Evolutionary conservation across 768 basidiomycete species (phyloP), one percentile per base, ranked within the genome.

Genomic region (Sarcomyxa edulis): DNA sequence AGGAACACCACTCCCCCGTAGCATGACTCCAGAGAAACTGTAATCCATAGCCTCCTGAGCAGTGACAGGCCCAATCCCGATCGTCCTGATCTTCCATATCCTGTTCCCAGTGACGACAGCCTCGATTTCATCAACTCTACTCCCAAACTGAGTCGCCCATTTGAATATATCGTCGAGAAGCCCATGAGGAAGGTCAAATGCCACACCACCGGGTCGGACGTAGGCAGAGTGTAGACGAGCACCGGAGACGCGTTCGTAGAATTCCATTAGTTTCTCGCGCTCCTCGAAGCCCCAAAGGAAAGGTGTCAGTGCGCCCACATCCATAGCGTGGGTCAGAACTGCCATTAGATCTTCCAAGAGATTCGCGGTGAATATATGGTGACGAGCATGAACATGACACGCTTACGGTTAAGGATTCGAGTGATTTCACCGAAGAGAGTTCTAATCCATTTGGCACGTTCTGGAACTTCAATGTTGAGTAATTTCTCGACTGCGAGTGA

Each of bases 231-330:
- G 95, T 53, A 99, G 74, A 39, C 95, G 93, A 4, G 95, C 95
- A 48, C 95, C 95, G 7, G 94, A 97, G 27, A 98, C 95, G 40
- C 95, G 92, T 65, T 99, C 95, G 61, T 99, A 99, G 66, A 98
- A 99, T 58, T 99, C 95, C 95, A 98, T 98, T 47, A 98, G 80
- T 71, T 99, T 99, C 68, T 98, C 95, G 40, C 95, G 91, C 63
- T 99, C 95, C 64, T 98, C 95, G 72, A 98, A 98, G 51, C 95
- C 95, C 93, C 95, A 99, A 21, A 99, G 71, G 82, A 97, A 99
- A 25, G 95, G 95, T 2, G 95, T 99, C 7, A 99, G 78, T 42
- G 91, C 95, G 58, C 95, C 95, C 46, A 99, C 95, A 54, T 99
- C 92, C 88, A 92, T 93, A 37, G 88, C 84, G 61, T 94, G 91